phyloP scores from a whole-genome alignment of 176 grass and related monocot species.

The Ampelocalamus luodianensis region DNA sequence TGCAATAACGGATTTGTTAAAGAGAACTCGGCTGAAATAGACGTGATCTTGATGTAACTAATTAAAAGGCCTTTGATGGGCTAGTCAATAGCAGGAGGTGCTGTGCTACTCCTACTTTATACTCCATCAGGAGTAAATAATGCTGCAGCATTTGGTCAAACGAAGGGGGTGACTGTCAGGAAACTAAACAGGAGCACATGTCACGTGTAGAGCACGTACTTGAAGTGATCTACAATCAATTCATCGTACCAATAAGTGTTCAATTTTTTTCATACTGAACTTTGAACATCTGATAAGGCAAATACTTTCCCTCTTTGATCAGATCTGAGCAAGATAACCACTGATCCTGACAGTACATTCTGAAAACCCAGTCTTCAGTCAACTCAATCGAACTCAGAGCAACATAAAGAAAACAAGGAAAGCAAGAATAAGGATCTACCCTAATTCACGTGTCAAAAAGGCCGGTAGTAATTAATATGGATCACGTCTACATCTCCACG shows the following conservation, averaged over 20 bases:
- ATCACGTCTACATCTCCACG: conserved; percentile 8
- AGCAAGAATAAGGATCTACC: not conserved
- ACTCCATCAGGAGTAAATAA: not conserved
- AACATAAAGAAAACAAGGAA: not conserved
- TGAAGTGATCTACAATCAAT: conserved; percentile 41
- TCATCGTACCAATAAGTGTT: not conserved
- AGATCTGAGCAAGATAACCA: not conserved
- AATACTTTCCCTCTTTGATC: not conserved
- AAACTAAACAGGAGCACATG: conserved; percentile 2
- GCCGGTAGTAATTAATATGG: not conserved
- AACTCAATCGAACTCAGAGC: not conserved
- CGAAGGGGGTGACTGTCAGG: not conserved
- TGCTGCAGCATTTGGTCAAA: not conserved
- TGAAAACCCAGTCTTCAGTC: not conserved
- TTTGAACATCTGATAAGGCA: not conserved
- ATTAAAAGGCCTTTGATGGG: not conserved
- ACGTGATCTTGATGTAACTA: not conserved
- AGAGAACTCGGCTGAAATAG: not conserved
- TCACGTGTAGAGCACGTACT: not conserved
- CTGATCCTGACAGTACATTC: not conserved
- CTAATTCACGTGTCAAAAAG: conserved; percentile 3
- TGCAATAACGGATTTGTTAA: not conserved
- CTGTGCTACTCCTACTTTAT: not conserved
- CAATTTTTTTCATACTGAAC: no score
- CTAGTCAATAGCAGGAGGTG: not conserved